Evolutionary conservation across 2,329 filamentous ascomycete species (phyloP).

Genomic region (Xylaria polymorpha): DNA sequence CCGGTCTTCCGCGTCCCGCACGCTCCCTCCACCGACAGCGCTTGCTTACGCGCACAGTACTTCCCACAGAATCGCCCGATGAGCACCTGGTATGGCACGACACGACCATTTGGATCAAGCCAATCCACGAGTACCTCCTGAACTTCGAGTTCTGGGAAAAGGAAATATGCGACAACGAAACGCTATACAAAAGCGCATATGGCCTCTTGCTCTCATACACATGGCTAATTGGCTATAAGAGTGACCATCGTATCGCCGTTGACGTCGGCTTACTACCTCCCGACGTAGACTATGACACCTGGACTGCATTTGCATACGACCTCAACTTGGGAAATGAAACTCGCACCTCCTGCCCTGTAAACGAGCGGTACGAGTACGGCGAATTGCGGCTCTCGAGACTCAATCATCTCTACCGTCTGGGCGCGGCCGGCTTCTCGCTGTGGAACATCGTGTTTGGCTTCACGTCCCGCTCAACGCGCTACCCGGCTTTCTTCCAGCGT

Average conservation of each 20-base stretch:
- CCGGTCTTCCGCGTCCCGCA: conserved; percentile 40
- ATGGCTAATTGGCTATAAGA: background rate
- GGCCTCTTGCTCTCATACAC: background rate
- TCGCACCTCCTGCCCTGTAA: background rate
- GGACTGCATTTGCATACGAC: background rate
- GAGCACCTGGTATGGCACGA: background rate
- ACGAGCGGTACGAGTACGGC: background rate
- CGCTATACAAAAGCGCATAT: background rate
- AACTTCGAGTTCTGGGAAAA: background rate
- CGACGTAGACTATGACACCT: background rate
- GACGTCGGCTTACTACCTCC: background rate
- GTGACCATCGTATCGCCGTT: background rate
- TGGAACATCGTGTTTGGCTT: background rate
- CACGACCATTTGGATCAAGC: background rate
- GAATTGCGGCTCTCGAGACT: background rate
- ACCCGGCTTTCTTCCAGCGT: background rate
- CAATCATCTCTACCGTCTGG: background rate
- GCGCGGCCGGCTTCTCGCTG: background rate
- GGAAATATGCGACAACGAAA: background rate
- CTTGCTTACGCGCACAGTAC: conserved; percentile 42
- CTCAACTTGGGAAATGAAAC: background rate
- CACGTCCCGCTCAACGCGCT: background rate
- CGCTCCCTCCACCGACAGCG: conserved; percentile 47
- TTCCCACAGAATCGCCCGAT: background rate
- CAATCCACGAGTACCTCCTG: background rate